Base-by-base conservation (phyloP, 495 filamentous ascomycete genomes). In the Penicillium fimorum region DNA sequence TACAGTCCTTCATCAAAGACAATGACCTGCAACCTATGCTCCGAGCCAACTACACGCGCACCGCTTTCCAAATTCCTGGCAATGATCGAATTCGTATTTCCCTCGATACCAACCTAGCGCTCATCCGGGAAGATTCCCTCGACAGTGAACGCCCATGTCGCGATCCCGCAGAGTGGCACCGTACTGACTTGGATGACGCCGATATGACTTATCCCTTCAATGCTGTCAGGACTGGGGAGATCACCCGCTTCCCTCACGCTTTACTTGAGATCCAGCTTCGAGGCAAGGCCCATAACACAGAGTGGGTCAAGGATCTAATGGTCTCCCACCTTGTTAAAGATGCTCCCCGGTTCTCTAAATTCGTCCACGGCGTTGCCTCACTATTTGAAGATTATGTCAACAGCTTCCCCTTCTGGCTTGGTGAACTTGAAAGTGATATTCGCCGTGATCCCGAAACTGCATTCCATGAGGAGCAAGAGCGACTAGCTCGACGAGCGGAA, bases 321-420 rank as follows among this genome's bases (percentile, higher is more conserved):
- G 79, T 82, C 44, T 96, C 91, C 10, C 94, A 98, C 66, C 82
- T 98, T 15, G 88, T 98, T 47, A 91, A 94, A 70, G 84, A 89
- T 48, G 87, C 87, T 3, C 89, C 92, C 4, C 83, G 90, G 22
- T 98, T 98, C 74, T 96, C 91, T 40, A 98, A 98, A 67, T 97
- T 97, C 64, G 88, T 93, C 20, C 94, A 98, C 61, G 94, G 95
- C 56, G 85, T 95, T 2, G 92, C 92, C 12, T 83, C 85, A 37
- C 77, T 97, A 8, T 97, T 96, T 64, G 95, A 97, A 56, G 95
- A 97, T 67, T 78, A 96, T 66, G 93, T 98, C 70, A 97, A 97
- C 73, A 90, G 81, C 54, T 85, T 98, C 55, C 94, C 94, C 5
- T 96, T 97, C 79, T 98, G 94, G 94, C 83, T 97, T 4, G 82